Evolutionary conservation across 805 yeast species (phyloP), one percentile per base, ranked within the genome.

Genomic region (Schwanniomyces yamadae): DNA sequence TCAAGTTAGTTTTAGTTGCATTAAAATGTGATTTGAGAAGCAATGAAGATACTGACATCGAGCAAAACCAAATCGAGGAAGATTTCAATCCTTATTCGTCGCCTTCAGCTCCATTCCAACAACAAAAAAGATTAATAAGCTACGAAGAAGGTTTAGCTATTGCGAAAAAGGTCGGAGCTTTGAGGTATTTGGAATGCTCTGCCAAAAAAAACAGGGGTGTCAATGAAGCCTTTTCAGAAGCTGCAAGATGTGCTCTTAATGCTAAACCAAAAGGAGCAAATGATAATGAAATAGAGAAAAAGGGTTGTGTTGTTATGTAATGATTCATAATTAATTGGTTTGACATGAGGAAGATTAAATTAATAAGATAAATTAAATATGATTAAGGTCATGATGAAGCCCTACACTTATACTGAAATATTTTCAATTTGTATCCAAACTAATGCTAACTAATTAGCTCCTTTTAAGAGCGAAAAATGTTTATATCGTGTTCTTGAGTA

Each of bases 171-270:
- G 85, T 93, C 28, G 97, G 97, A 16, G 98, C 99, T 0, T 70
- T 90, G 51, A 78, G 98, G 54, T 93, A 93, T 60, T 73, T 93
- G 55, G 99, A 93, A 63, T 93, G 99, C 66, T 86, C 96, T 18
- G 98, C 99, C 5, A 93, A 90, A 71, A 82, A 84, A 59, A 91
- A 90, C 62, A 78, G 95, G 55, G 99, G 99, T 47, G 99, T 93
- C n/a, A 93, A 95, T 55, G 99, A 93, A 66, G 98, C 97, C 7
- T 93, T 93, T 59, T 89, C 97, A 0, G 99, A 93, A 65, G 99
- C 98, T 28, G 96, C 98, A 6, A 81, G 99, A 59, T 90, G 95
- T 54, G 98, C 97, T 2, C 72, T 91, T 48, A 82, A 85, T 44
- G 95, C 95, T 10, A 86, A 79, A 55, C 85, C 95, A 33, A 86